Evolutionary conservation across 129 eudicot genomes (phyloP), one percentile per base, ranked within the genome.

Genomic region (Escallonia herrerae): DNA sequence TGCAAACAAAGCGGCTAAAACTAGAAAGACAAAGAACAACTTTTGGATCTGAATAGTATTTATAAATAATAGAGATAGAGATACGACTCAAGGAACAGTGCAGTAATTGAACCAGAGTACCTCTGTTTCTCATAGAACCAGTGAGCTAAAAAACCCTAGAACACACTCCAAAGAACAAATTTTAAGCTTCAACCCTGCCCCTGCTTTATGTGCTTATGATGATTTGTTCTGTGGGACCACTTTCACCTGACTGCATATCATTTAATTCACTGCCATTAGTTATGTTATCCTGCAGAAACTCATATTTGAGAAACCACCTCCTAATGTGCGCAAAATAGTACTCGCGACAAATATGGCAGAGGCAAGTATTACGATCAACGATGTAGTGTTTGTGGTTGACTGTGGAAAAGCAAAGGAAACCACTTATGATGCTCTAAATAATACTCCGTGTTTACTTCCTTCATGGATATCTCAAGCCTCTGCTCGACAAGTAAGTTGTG

Each of bases 381-480:
- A 94, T 74, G 80, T 89, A 43, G 99, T 94, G 40, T 94, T 94
- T 82, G 99, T 94, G 74, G 95, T 94, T 69, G 99, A 94, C 56
- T 94, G 99, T 76, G 99, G 99, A 57, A 94, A 94, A 84, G 99
- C 99, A 42, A 94, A 94, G 74, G 99, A 94, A 85, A 94, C 99
- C 10, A 89, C 99, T 74, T 94, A 94, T 76, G 99, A 94, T 84
- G 99, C 99, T 39, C 65, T 94, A 64, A 94, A 94, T 68, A 94
- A 94, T 49, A 94, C 97, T 44, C 99, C 99, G 15, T 94, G 99
- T 80, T 73, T 94, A 14, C 82, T 94, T 65, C 97, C 99, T 71
- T 94, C 99, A 48, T 94, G 99, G 99, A 89, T 94, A 79, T 94
- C 99, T 45, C 96, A 94, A 80, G 99, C 99, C 63, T 94, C 99